These are phyloP conservation scores for Cladosporium sp. DNA, from an alignment of 2,329 filamentous ascomycete genomes.

Conservation along the genomic window DNA sequence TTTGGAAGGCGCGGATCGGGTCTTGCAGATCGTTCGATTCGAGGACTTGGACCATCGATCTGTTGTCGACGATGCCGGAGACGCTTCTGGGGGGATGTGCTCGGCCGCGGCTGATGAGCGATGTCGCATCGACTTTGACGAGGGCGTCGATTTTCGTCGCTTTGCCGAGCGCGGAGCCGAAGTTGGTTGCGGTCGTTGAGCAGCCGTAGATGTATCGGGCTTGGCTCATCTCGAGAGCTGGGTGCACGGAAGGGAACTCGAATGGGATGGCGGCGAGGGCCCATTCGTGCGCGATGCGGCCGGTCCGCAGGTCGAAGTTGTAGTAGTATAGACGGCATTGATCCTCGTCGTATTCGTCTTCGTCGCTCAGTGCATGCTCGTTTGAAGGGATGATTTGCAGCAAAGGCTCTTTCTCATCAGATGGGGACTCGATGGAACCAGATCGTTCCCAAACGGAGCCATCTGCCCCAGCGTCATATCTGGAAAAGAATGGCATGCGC, in stretches of 20 bases:
- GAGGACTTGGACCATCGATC: conserved; percentile 50
- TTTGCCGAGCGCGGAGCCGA: conserved; percentile 55
- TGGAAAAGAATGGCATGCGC: conserved; percentile 43
- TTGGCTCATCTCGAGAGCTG: conserved; percentile 49
- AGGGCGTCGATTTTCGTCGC: conserved; percentile 61
- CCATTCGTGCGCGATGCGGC: conserved; percentile 54
- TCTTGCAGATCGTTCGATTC: conserved; percentile 32
- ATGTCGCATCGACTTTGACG: conserved; percentile 53
- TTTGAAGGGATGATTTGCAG: conserved; percentile 14
- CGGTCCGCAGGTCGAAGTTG: conserved; percentile 46
- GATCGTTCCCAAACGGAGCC: conserved; percentile 20
- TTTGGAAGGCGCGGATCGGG: conserved; percentile 55
- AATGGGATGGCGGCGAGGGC: conserved; percentile 59
- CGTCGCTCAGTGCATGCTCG: conserved; percentile 12
- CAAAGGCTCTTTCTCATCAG: conserved; percentile 25
- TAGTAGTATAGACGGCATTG: conserved; percentile 68
- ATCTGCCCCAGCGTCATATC: conserved; percentile 34
- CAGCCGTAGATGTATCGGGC: conserved; percentile 63
- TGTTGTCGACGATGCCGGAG: conserved; percentile 56
- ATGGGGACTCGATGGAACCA: conserved; percentile 19
- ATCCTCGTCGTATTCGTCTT: conserved; percentile 46
- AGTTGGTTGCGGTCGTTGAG: conserved; percentile 51
- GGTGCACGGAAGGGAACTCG: conserved; percentile 59
- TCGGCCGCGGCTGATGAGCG: conserved; percentile 50
- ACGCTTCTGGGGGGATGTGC: conserved; percentile 33